Conservation (phyloP, 805 yeast genomes). For the Metschnikowia koreensis region DNA sequence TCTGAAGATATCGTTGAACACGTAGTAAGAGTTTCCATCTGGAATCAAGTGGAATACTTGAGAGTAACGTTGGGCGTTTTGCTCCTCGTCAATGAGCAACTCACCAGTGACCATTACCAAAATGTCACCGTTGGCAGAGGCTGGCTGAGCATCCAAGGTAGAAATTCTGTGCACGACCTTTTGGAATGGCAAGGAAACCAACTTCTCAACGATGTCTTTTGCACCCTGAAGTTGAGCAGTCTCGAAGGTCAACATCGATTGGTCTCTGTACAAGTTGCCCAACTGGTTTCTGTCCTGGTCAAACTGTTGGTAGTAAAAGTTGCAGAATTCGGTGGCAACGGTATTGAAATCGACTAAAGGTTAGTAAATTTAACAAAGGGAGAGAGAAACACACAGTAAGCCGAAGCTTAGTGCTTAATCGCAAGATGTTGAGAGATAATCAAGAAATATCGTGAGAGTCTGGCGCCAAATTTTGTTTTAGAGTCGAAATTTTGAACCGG, state of each 20-base stretch:
- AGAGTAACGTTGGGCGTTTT: constrained; percentile 92
- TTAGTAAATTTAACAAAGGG: constrained; percentile 11
- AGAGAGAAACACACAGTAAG: no score
- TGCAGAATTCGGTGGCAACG: constrained; percentile 76
- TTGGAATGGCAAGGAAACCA: constrained; percentile 83
- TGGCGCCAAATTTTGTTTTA: no score
- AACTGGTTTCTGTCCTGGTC: constrained; percentile 89
- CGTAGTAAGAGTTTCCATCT: constrained; percentile 87
- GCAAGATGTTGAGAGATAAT: no score
- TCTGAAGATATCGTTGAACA: constrained; percentile 95
- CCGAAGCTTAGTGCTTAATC: no score
- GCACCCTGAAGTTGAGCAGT: constrained; percentile 94
- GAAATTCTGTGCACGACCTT: constrained; percentile 92
- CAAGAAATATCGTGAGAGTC: no score
- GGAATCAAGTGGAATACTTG: constrained; percentile 97
- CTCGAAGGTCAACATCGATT: constrained; percentile 97
- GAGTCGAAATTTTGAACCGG: no score
- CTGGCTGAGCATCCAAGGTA: constrained; percentile 97
- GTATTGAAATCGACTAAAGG: constrained; percentile 42
- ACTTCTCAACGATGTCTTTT: constrained; percentile 86
- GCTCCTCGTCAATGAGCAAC: constrained; percentile 88
- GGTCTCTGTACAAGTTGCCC: constrained; percentile 92
- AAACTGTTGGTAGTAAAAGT: constrained; percentile 92
- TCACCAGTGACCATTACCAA: constrained; percentile 98
- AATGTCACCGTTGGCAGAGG: constrained; percentile 87